Conservation (phyloP, 2,329 filamentous ascomycete genomes). For the Fusarium fujikuroi region DNA sequence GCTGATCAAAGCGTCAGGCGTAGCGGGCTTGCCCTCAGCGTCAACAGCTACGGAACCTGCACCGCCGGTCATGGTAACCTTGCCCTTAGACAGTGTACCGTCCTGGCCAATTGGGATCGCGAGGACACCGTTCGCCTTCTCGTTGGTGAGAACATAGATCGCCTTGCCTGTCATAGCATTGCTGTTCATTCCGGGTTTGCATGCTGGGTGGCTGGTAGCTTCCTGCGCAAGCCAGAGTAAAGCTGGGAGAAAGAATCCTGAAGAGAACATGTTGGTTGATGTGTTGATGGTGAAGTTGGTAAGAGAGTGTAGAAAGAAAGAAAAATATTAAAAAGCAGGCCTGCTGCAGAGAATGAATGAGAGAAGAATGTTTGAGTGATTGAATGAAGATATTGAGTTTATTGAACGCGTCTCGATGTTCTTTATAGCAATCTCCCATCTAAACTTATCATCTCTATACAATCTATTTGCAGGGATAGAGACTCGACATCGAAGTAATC, state of each 20-base stretch:
- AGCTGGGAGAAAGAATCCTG: not conserved
- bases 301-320: not conserved
- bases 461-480: not conserved
- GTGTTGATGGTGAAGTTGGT: not conserved
- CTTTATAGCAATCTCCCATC: not conserved
- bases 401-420: not conserved
- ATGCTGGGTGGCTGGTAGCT: constrained; percentile 11
- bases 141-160: constrained; percentile 67
- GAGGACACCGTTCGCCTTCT: constrained; percentile 59
- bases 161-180: constrained; percentile 51
- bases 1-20: constrained; percentile 61
- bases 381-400: not conserved
- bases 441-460: not conserved
- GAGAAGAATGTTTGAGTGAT: not conserved
- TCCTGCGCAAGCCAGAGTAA: not conserved
- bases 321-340: not conserved
- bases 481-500: not conserved
- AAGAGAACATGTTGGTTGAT: not conserved
- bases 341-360: constrained; percentile 9
- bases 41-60: constrained; percentile 56
- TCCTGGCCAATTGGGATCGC: constrained; percentile 59
- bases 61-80: constrained; percentile 59
- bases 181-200: not conserved
- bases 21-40: constrained; percentile 51
- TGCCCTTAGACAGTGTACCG: constrained; percentile 58